Evolutionary conservation across 495 filamentous ascomycete species (phyloP).

Genomic region (Trichoderma orchidacearum): DNA sequence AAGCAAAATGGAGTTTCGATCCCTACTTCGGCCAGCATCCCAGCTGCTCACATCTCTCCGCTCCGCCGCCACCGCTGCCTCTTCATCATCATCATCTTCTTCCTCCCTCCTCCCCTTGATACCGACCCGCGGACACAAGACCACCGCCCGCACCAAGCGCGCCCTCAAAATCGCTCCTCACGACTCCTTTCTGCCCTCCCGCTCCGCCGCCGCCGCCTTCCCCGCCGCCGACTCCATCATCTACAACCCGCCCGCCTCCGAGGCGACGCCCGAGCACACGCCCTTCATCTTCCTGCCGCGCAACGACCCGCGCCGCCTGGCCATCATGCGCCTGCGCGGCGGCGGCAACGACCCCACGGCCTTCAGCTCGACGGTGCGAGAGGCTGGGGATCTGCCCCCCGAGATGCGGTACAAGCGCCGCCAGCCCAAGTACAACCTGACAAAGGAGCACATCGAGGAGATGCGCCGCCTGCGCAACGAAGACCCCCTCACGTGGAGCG

Average conservation of each 20-base stretch:
- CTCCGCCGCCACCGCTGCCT: neutral
- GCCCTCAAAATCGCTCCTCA: conserved; percentile 61
- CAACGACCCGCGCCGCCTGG: conserved; percentile 53
- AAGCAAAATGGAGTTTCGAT: conserved; percentile 14
- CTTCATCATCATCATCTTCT: neutral
- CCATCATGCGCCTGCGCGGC: conserved; percentile 21
- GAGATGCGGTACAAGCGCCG: conserved; percentile 25
- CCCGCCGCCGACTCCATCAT: conserved; percentile 54
- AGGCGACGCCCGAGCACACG: conserved; percentile 70
- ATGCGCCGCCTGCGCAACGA: conserved; percentile 53
- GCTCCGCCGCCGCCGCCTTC: conserved; percentile 14
- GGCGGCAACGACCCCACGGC: neutral
- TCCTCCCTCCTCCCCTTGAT: neutral
- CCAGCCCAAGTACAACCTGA: conserved; percentile 69
- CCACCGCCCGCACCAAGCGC: conserved; percentile 55
- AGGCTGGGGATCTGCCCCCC: conserved; percentile 36
- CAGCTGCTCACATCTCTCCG: conserved; percentile 8
- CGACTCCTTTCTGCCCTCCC: conserved; percentile 44
- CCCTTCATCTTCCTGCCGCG: conserved; percentile 80
- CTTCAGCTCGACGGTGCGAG: neutral
- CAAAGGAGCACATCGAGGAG: conserved; percentile 56
- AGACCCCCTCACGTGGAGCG: conserved; percentile 63
- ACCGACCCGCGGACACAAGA: conserved; percentile 45
- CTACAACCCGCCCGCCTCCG: conserved; percentile 87
- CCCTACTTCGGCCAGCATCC: conserved; percentile 12